Conservation (phyloP, 306 rosid species). For the Purshia tridentata region DNA sequence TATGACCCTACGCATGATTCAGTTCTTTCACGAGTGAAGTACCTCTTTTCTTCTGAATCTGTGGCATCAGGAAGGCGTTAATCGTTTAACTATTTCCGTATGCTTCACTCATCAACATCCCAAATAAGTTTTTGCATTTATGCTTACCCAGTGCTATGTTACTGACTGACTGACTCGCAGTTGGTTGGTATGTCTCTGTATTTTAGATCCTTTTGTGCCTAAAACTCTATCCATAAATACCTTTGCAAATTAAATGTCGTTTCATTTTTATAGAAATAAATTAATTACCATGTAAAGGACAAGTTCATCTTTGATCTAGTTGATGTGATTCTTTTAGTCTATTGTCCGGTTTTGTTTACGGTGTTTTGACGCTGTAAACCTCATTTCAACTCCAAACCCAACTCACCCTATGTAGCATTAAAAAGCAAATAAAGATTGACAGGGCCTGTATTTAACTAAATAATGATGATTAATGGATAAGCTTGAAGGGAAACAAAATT, state of each 20-base stretch:
- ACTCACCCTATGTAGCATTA: no score
- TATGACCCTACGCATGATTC: conserved; percentile 93
- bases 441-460: neutral
- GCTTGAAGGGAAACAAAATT: conserved; percentile 2
- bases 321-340: neutral
- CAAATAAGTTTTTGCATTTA: conserved; percentile 7
- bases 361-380: no score
- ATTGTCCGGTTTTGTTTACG: no score
- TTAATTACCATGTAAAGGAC: neutral
- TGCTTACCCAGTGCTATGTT: neutral
- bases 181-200: conserved; percentile 14
- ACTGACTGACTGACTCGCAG: neutral
- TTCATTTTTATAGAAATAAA: conserved; percentile 2
- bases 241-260: conserved; percentile 16
- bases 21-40: conserved; percentile 85
- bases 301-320: conserved; percentile 5
- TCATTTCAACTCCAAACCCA: no score
- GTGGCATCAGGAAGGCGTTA: conserved; percentile 85
- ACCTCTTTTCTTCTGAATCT: conserved; percentile 80
- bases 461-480: conserved; percentile 15
- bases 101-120: neutral
- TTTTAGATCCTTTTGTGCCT: conserved; percentile 16
- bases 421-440: no score
- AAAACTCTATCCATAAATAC: conserved; percentile 1
- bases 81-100: neutral